Base-by-base conservation (phyloP, 164 flowering plant genomes). In the Amborella trichopoda region DNA sequence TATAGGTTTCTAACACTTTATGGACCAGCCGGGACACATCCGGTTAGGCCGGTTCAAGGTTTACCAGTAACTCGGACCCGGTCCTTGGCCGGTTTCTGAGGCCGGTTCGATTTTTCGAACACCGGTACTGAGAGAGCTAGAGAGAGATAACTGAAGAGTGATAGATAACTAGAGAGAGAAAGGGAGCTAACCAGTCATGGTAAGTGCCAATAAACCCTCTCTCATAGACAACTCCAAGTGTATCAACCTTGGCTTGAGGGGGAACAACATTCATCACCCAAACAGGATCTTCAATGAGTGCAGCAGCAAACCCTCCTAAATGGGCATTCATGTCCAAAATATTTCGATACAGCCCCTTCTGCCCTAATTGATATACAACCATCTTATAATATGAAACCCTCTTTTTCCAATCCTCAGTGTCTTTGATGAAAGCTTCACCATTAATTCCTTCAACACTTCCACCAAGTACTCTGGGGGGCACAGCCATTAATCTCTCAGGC, bases 261-360 rank as follows among this genome's bases (percentile, higher is more conserved):
- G 97, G 93, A 24, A 84, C 85, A 1, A 78, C 58, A 37, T 89
- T 89, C 93, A 89, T 82, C 22, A 85, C 95, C 95, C 97, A 89
- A n/a, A 74, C 63, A 0, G 95, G 93, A 58, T 82, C 81, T 27
- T 76, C 56, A 1, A 69, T 46, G 0, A 91, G 65, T 0, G 96
- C 88, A 10, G 95, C 94, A 0, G 99, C 99, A 49, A 91, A 91
- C 10, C 99, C 99, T 28, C 99, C 99, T 60, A 87, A 66, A 19
- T 68, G n/a, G 5, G 99, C 65, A 56, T 84, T 84, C 99, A 88
- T 88, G 47, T 88, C 99, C 1, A 93, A 72, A 58, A 93, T 41
- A 44, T 93, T 93, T 0, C 99, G 60, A 59, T 80, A 86, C 60
- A 87, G 67, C 19, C 95, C 95, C 2, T n/a, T 42, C 52, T 77